Evolutionary conservation across 768 basidiomycete species (phyloP), one percentile per base, ranked within the genome.

Genomic region (Tricholoma hemisulphureum): DNA sequence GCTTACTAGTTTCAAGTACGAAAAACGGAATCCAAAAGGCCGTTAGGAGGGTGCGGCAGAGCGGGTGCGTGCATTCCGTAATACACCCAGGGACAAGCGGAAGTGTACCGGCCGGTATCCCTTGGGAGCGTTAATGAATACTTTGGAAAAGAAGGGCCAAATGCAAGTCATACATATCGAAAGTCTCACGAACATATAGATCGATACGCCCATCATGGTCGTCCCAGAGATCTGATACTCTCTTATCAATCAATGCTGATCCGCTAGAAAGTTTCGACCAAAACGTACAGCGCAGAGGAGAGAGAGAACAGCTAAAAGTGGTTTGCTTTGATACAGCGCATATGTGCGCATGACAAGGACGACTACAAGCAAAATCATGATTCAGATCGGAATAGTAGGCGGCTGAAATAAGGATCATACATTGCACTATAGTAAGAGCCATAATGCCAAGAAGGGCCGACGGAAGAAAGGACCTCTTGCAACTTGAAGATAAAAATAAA

Each of bases 271-370:
- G 11, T 14, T 45, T 31, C 31, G 4, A 35, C 11, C 7, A 16
- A 10, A 16, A 59, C 67, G 37, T 31, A 70, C 69, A 16, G 63
- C n/a, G 21, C 62, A 64, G 14, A 66, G 39, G 11, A 35, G 32
- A 9, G 55, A 24, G 16, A 70, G 57, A 24, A 56, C 14, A 31
- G 53, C 39, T n/a, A 67, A 46, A 14, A 70, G 43, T 9, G 18
- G 24, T 45, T 41, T 61, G 46, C 62, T 61, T 39, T 65, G 65
- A 57, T 67, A 70, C 31, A 70, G 49, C 2, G 69, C 69, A 55
- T 70, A 60, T 9, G 67, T 70, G n/a, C 69, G 57, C 59, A 68
- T 63, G 32, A 70, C 59, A 41, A 70, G 62, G 16, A 68, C 62
- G 39, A 58, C 69, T 70, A 21, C 6, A n/a, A 37, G 23, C 18